Percentiles rank a stretch among this genome's conserved stretches.
These are phyloP conservation scores for Halenospora varia DNA, from an alignment of 495 filamentous ascomycete species.

Conservation along the genomic window DNA sequence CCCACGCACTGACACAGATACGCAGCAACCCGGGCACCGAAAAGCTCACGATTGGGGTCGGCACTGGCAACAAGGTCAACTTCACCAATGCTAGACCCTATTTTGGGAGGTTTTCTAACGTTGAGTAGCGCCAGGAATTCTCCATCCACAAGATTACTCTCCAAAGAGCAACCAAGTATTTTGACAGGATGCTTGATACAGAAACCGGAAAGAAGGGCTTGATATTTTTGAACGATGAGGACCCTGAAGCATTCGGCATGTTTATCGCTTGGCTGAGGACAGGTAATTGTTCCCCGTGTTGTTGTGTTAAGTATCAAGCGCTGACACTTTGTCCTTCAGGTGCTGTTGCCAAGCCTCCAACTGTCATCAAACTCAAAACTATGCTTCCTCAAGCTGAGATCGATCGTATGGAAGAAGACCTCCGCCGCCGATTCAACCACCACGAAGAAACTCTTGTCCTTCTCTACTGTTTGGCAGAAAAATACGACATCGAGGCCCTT, in stretches of 20 bases:
- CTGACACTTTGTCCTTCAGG: not conserved
- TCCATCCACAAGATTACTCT: constrained; percentile 1
- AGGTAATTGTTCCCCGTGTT: no score
- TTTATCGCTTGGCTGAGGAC: not conserved
- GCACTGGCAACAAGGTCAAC: not conserved
- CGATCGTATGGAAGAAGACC: not conserved
- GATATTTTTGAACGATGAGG: constrained; percentile 4
- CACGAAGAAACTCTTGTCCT: not conserved
- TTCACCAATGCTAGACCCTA: not conserved
- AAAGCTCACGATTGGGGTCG: not conserved
- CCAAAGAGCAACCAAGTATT: not conserved
- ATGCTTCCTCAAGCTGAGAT: not conserved
- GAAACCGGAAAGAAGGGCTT: not conserved
- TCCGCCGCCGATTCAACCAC: constrained; percentile 1
- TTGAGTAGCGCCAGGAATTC: not conserved
- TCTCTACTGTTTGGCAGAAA: constrained; percentile 5
- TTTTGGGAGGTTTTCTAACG: not conserved
- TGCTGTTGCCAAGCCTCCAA: not conserved
- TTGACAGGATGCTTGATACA: not conserved
- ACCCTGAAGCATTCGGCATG: constrained; percentile 1
- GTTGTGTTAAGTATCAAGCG: no score
- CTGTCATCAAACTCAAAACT: not conserved
- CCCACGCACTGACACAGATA: not conserved
- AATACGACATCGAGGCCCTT: not conserved
- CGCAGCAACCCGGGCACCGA: not conserved